Conservation (phyloP, 805 yeast species). For the Lipomyces orientalis region DNA sequence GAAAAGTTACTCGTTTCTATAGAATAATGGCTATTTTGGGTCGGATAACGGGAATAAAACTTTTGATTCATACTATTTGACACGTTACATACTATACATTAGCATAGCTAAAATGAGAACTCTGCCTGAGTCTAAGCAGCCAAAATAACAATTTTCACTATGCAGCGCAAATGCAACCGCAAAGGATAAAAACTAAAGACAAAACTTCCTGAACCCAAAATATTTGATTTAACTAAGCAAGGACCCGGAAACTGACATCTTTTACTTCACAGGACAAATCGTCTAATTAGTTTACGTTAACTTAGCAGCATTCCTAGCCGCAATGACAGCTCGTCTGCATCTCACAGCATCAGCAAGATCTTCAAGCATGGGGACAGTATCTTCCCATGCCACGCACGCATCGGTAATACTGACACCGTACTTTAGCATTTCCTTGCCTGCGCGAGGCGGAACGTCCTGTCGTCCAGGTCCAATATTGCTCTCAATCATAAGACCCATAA, state of each 20-base stretch:
- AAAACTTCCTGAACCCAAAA: background rate
- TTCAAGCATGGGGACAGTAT: constrained; percentile 79
- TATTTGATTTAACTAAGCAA: background rate
- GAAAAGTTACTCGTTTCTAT: background rate
- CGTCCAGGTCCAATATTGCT: constrained; percentile 89
- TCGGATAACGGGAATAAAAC: background rate
- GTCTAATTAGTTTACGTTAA: background rate
- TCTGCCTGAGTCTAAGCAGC: background rate
- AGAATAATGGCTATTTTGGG: background rate
- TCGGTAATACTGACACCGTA: constrained; percentile 98
- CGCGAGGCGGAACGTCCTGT: constrained; percentile 75
- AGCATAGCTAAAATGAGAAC: background rate
- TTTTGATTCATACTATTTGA: background rate
- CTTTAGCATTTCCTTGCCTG: constrained; percentile 62
- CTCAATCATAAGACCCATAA: constrained; percentile 96
- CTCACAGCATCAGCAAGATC: constrained; percentile 83
- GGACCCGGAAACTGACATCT: background rate
- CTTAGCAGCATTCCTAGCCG: constrained; percentile 15
- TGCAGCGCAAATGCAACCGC: background rate
- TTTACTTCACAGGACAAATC: background rate
- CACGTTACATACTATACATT: background rate
- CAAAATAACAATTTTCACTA: background rate
- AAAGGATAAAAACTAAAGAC: background rate
- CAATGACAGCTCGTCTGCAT: constrained; percentile 53
- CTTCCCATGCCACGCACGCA: constrained; percentile 92